Evolutionary conservation across 805 yeast species (phyloP), one percentile per base, ranked within the genome.

Genomic region (Suhomyces sp.): DNA sequence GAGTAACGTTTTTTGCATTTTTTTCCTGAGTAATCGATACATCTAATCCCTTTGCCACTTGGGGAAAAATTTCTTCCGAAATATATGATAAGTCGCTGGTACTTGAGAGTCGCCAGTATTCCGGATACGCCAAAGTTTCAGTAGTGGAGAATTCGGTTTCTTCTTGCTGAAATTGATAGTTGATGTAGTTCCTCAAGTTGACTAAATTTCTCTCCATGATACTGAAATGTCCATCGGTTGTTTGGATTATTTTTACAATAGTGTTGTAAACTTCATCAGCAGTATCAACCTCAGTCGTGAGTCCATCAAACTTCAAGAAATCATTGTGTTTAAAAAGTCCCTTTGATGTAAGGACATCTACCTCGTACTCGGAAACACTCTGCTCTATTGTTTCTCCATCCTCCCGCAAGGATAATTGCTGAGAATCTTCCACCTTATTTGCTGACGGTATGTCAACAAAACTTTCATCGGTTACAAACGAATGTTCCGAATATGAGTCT

Each of bases 221-320:
- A 13, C 41, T 31, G 17, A 58, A 28, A n/a, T 57, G 42, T 0
- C 58, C 70, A 13, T 49, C 43, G 1, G 66, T 54, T 10, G 37
- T 38, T 26, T 49, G 45, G n/a, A 52, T 30, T 19, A 64, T 54
- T 29, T 52, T 50, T 4, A 33, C 27, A 13, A 54, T 50, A 27
- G 51, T 46, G n/a, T 44, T 40, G 12, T 27, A 15, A 11, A 53
- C 34, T 11, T 28, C 42, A 24, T 44, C 36, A 3, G 25, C 31
- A 3, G 42, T 26, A 6, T 22, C 24, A 5, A 43, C 33, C 6
- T 24, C 24, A 3, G 26, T 25, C 6, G 36, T 22, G 25, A 50
- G 43, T 2, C 61, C 59, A 14, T 42, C 51, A 14, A 50, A 48
- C 23, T 29, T 37, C 9, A 34, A 36, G 31, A 50, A 38, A 4